Conservation (phyloP, 2,329 filamentous ascomycete species). For the Aspergillus sp. region DNA sequence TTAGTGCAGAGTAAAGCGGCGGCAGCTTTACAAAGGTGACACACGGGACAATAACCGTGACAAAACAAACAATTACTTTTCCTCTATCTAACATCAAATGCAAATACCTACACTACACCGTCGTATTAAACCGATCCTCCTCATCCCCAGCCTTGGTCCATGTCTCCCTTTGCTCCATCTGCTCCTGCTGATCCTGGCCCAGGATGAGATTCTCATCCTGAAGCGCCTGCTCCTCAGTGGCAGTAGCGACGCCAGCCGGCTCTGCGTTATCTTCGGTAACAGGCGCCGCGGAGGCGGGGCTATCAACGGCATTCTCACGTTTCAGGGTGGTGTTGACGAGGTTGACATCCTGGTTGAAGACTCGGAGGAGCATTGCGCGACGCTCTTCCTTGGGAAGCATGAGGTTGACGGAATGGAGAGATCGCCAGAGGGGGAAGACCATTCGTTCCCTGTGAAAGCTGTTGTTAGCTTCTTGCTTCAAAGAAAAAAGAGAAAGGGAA, state of each 20-base stretch:
- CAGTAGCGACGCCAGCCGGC: conserved; percentile 11
- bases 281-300: conserved; percentile 4
- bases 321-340: conserved; percentile 57
- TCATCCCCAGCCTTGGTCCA: conserved; percentile 40
- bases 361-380: conserved; percentile 78
- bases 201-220: conserved; percentile 33
- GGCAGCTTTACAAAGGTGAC: too few relatives aligned
- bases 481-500: neutral
- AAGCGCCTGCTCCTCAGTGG: conserved; percentile 28
- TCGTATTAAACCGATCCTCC: conserved; percentile 43
- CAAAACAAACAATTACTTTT: too few relatives aligned
- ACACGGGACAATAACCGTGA: too few relatives aligned
- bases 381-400: conserved; percentile 98
- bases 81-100: neutral
- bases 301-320: conserved; percentile 10
- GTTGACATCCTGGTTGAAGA: conserved; percentile 84
- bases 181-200: conserved; percentile 36
- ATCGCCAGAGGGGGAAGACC: conserved; percentile 90
- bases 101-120: conserved; percentile 28
- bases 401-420: conserved; percentile 82
- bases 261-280: neutral
- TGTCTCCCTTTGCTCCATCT: conserved; percentile 36
- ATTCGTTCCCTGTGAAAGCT: conserved; percentile 57
- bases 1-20: too few relatives aligned
- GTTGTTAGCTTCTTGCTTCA: conserved; percentile 1